A percentile compares a stretch with the other conserved stretches of the same genome.
Conservation (phyloP, 2,329 filamentous ascomycete species). For the Claviceps sp. region DNA sequence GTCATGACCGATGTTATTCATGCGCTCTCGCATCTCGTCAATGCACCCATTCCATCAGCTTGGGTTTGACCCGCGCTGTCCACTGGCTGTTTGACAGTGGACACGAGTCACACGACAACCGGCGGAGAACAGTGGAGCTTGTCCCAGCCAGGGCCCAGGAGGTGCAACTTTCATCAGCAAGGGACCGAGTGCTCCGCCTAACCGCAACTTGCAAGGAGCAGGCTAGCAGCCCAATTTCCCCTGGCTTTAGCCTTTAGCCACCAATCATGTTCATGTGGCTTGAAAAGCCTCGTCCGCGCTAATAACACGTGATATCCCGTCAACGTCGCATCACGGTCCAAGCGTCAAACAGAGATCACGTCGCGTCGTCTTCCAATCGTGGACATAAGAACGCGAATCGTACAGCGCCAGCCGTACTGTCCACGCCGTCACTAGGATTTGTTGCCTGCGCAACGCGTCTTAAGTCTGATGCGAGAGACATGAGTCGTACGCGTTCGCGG, state of each 20-base stretch:
- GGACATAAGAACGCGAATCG: not conserved
- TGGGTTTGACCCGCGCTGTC: not conserved
- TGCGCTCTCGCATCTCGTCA: not conserved
- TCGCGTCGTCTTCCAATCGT: not conserved
- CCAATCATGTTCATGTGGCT: conserved; percentile 9
- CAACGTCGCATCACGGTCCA: conserved; percentile 10
- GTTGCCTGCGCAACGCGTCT: not conserved
- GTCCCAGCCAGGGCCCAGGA: not conserved
- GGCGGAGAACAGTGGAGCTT: conserved; percentile 5
- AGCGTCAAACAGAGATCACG: not conserved
- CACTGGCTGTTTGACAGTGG: conserved; percentile 7
- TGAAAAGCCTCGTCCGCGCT: not conserved
- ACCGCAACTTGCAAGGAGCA: conserved; percentile 3
- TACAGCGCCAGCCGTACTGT: not conserved
- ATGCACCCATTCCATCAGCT: not conserved
- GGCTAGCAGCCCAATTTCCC: conserved; percentile 17
- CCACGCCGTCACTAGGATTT: not conserved
- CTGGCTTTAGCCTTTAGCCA: conserved; percentile 13
- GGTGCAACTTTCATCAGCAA: not conserved
- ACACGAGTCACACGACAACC: conserved; percentile 14
- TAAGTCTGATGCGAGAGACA: not conserved
- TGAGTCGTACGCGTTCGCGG: not conserved
- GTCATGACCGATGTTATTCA: no score
- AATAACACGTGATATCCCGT: conserved; percentile 20
- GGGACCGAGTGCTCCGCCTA: not conserved